These are phyloP conservation scores for Sicyos baderoa DNA, from an alignment of 306 rosid genomes.

Conservation along the genomic window DNA sequence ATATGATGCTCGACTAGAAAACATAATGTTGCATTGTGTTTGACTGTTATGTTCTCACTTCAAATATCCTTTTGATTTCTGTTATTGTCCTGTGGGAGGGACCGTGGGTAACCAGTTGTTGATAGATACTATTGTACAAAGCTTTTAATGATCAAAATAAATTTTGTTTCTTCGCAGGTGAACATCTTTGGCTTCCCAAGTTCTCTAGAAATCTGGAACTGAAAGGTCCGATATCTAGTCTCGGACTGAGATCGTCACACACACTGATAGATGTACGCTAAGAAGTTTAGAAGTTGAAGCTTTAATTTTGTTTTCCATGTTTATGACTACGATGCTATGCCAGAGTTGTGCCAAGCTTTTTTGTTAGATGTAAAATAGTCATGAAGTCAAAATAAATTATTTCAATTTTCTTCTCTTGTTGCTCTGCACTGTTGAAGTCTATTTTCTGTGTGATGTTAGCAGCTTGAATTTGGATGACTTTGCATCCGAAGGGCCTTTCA, in stretches of 20 bases:
- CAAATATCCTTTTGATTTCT: not conserved
- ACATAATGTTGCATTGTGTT: not conserved
- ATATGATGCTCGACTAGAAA: not conserved
- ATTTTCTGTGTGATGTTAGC: not conserved
- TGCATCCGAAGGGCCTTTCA: not conserved
- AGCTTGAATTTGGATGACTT: not conserved
- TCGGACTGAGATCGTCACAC: not conserved
- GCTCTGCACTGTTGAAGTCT: not conserved
- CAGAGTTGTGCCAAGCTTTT: not conserved
- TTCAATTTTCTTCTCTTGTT: not conserved
- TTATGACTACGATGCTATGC: not conserved
- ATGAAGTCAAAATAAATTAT: not conserved
- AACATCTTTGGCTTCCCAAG: not conserved
- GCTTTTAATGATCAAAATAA: not conserved
- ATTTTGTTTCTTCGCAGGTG: not conserved
- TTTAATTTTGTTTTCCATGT: not conserved
- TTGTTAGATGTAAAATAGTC: not conserved
- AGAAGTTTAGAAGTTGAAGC: conserved; percentile 7
- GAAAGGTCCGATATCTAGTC: conserved; percentile 11
- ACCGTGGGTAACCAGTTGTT: not conserved
- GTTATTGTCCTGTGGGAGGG: not conserved
- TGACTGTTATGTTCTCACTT: not conserved
- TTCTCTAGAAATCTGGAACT: not conserved
- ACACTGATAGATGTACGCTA: not conserved
- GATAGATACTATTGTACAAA: not conserved